Evolutionary conservation across 345 rosid species (phyloP), one percentile per base, ranked within the genome.

Genomic region (Bruguiera gymnorhiza): DNA sequence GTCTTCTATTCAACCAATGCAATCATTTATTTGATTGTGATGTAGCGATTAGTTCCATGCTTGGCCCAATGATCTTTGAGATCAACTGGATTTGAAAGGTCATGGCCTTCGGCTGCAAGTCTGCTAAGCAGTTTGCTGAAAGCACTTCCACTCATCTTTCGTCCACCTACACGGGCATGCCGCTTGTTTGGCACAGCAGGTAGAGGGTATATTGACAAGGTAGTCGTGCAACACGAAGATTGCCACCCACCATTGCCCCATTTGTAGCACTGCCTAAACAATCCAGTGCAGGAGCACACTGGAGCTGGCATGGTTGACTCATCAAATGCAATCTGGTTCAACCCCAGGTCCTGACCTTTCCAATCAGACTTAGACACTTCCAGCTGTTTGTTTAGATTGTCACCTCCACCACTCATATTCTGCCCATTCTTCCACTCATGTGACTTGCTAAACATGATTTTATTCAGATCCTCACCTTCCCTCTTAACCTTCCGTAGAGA

Each of bases 171-270:
- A 24, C 99, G 83, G 19, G 97, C 96, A 61, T 95, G 98, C 43
- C 88, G 82, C 70, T 95, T 95, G 81, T 95, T 92, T 39, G 98
- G 98, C 65, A 89, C 81, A 0, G 93, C 84, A 0, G 98, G 99
- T 32, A 95, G 81, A 0, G 99, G 99, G 67, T 92, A 76, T 89
- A 90, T 78, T 10, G 99, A 95, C 59, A 95, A 62, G 26, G 89
- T 80, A 60, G 96, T 95, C 5, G 99, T 95, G 94, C 99, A 95
- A 66, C 99, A 95, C 1, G 99, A 86, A 56, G 99, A 95, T 66
- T 95, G 98, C 99, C 99, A 95, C 10, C 99, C 99, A 31, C 99
- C 98, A 50, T 82, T 95, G 5, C 99, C 99, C 99, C 99, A 95
- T 80, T 95, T 95, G 79, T 95, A 95, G 87, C 98, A 95, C 70